phyloP scores from a whole-genome alignment of 169 alveolate species.

The Theileria orientalis region DNA sequence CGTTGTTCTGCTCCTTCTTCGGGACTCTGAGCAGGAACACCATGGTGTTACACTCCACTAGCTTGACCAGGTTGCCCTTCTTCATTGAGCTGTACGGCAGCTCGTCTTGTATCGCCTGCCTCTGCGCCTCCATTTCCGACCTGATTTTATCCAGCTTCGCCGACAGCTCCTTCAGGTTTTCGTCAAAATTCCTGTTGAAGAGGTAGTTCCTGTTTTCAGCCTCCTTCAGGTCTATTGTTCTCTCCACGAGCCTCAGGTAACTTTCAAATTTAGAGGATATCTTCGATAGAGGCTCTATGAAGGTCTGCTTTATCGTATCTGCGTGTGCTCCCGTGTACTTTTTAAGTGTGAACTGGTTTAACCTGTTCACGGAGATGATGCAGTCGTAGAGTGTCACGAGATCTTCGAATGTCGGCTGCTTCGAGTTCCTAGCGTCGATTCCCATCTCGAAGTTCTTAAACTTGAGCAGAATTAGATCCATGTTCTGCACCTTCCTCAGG shows the following conservation, averaged over 20 bases:
- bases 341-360: constrained; percentile 56
- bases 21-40: constrained; percentile 85
- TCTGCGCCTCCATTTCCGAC: constrained; percentile 81
- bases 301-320: constrained; percentile 52
- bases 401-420: constrained; percentile 64
- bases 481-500: constrained; percentile 81
- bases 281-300: constrained; percentile 77
- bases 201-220: constrained; percentile 87
- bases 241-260: constrained; percentile 86
- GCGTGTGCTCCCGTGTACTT: constrained; percentile 69
- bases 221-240: constrained; percentile 88
- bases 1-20: constrained; percentile 76
- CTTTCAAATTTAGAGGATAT: constrained; percentile 78
- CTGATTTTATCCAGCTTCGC: constrained; percentile 71
- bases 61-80: constrained; percentile 56
- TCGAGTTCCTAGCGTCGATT: constrained; percentile 44
- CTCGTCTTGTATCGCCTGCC: constrained; percentile 78
- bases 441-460: constrained; percentile 65
- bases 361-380: constrained; percentile 41
- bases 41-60: constrained; percentile 77
- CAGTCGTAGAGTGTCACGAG: constrained; percentile 66
- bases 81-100: constrained; percentile 67
- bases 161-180: constrained; percentile 71
- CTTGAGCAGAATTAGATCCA: constrained; percentile 66
- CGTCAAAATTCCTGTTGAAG: constrained; percentile 80